Percentiles rank a stretch among this genome's conserved stretches.
Evolutionary conservation across 164 flowering plant genomes (phyloP).

Genomic region (Platanus orientalis): DNA sequence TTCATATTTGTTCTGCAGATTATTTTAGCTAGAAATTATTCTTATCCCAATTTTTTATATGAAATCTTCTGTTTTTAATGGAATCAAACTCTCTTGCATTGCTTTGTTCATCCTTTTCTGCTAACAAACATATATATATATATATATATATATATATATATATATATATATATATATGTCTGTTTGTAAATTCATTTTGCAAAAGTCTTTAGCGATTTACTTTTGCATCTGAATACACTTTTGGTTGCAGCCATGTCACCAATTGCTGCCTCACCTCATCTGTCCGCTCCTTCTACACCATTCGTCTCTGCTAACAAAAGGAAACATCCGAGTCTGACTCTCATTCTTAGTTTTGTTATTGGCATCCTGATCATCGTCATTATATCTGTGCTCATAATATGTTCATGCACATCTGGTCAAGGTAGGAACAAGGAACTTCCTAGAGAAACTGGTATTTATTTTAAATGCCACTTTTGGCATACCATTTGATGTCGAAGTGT

Average conservation of each 20-base stretch:
- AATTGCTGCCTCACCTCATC: conserved; percentile 25
- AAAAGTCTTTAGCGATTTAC: background rate
- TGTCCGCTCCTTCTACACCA: conserved; percentile 31
- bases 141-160: no score
- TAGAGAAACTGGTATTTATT: conserved; percentile 50
- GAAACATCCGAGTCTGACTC: conserved; percentile 41
- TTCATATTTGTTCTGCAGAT: no score
- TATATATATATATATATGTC: no score
- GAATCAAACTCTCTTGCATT: no score
- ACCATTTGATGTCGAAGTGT: background rate
- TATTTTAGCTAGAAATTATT: no score
- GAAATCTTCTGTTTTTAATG: no score
- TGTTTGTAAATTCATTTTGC: no score
- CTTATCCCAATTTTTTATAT: no score
- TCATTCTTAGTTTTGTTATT: conserved; percentile 57
- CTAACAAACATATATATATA: no score
- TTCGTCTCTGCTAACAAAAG: conserved; percentile 22
- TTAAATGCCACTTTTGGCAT: conserved; percentile 1
- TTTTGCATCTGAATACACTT: conserved; percentile 36
- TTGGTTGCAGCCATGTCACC: conserved; percentile 49
- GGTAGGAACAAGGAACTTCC: conserved; percentile 36
- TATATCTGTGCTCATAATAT: conserved; percentile 40
- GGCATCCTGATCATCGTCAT: conserved; percentile 44
- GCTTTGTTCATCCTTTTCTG: no score
- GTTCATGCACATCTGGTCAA: conserved; percentile 34